Base-by-base conservation (phyloP, 1,139 yeast genomes). In the Candida dubliniensis region DNA sequence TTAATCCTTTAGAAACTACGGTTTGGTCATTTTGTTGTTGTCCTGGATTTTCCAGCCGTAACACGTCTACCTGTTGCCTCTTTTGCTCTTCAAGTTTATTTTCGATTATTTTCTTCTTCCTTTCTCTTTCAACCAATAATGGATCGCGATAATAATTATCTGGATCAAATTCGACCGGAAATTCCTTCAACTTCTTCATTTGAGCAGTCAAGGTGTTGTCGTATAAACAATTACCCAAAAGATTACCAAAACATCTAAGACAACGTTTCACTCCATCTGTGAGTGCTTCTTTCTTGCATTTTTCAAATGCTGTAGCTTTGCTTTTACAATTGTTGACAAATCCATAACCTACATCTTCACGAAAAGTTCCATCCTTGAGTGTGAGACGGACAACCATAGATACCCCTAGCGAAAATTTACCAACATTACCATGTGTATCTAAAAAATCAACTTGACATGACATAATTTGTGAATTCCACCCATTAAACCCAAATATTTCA, bases 341-440 rank as follows among this genome's bases (percentile, higher is more conserved):
- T 10, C 95, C 95, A 59, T 86, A 86, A 0, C 95, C 95, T 39
- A 86, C 79, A 64, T 87, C 95, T 56, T 87, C 95, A 54, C 84
- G 87, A 55, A 66, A 85, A 0, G 91, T 79, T 0, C 95, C 95
- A 59, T 84, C 88, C 50, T 79, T 78, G 40, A 87, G 66, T 0
- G 88, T 80, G 3, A 87, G 85, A 32, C 95, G 67, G 1, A 87
- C 88, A 30, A 83, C 79, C 10, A 84, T 84, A 1, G 89, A 82
- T 23, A 86, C 67, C 0, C 93, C 93, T 61, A 86, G 68, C 24
- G 81, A 76, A 46, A 71, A 77, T 40, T 79, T 60, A 1, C 84
- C 80, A 7, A 71, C 68, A 34, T 76, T 76, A 36, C 77, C 77
- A 43, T 74, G 74, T 31, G 81, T 81, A 56, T 86, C 95, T 43